These are phyloP conservation scores for Symbiodinium natans DNA, from an alignment of 73 alveolate species.

Conservation along the genomic window DNA sequence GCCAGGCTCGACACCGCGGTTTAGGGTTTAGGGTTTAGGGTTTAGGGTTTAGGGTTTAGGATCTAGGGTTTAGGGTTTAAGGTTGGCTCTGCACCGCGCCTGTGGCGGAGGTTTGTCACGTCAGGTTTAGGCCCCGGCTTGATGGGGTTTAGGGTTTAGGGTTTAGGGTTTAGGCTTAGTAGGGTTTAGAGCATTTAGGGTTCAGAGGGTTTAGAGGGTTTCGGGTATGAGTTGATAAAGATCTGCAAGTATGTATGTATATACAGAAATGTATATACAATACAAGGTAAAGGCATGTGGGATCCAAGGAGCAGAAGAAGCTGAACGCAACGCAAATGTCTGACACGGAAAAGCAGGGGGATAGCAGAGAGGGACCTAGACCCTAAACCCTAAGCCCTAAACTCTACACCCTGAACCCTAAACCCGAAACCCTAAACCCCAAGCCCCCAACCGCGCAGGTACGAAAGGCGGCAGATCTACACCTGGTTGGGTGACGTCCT, in stretches of 20 bases:
- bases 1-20: background rate
- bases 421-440: background rate
- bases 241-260: background rate
- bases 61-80: background rate
- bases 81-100: background rate
- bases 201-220: no score
- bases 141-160: no score
- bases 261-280: no score
- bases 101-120: background rate
- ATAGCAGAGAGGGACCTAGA: no score
- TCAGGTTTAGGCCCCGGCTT: background rate
- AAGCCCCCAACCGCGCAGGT: background rate
- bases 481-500: slow-evolving; percentile 91
- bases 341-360: no score
- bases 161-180: background rate
- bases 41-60: background rate
- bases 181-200: no score
- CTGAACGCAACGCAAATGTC: no score
- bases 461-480: slow-evolving; percentile 65
- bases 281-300: background rate
- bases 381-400: background rate
- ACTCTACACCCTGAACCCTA: background rate
- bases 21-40: background rate
- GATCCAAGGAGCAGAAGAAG: background rate
- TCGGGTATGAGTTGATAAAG: background rate